phyloP scores from a whole-genome alignment of 2,329 filamentous ascomycete genomes.

The Capronia americana region DNA sequence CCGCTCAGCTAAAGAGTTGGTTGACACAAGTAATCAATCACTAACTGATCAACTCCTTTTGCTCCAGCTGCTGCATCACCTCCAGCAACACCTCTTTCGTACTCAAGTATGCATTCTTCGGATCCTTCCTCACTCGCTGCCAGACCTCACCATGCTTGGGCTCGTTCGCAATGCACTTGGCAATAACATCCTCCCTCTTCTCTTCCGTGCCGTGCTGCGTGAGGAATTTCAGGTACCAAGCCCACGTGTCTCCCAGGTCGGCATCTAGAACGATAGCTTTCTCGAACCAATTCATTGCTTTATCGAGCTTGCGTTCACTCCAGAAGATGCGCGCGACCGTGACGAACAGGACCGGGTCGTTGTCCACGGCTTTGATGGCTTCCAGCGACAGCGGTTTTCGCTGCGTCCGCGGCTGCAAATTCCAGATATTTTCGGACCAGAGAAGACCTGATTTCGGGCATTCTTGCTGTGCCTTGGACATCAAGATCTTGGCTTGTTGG shows the following conservation, averaged over 20 bases:
- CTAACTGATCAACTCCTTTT: slow-evolving; percentile 22
- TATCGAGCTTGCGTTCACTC: slow-evolving; percentile 88
- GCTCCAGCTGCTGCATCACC: slow-evolving; percentile 67
- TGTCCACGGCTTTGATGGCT: slow-evolving; percentile 96
- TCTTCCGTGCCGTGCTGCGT: slow-evolving; percentile 91
- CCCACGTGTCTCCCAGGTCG: slow-evolving; percentile 92
- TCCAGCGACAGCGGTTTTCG: slow-evolving; percentile 89
- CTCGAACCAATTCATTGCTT: slow-evolving; percentile 96
- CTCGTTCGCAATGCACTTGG: slow-evolving; percentile 81
- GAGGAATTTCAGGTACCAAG: slow-evolving; percentile 96
- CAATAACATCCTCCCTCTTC: slow-evolving; percentile 83
- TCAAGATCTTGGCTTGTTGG: slow-evolving; percentile 83
- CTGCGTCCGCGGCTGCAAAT: slow-evolving; percentile 88
- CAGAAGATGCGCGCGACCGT: slow-evolving; percentile 96
- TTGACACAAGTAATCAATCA: neutral
- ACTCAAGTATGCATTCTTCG: slow-evolving; percentile 74
- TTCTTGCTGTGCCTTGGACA: slow-evolving; percentile 92
- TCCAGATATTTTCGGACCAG: slow-evolving; percentile 95
- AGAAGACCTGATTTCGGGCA: slow-evolving; percentile 85
- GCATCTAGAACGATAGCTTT: slow-evolving; percentile 88
- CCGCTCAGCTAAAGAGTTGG: no score
- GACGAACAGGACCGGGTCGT: slow-evolving; percentile 85
- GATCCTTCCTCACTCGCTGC: slow-evolving; percentile 85
- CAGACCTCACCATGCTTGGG: slow-evolving; percentile 92
- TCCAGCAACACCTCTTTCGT: slow-evolving; percentile 83